Percentiles rank a stretch among this genome's conserved stretches.
These are phyloP conservation scores for Hypoxylon sp. DNA, from an alignment of 2,329 filamentous ascomycete species.

Conservation along the genomic window DNA sequence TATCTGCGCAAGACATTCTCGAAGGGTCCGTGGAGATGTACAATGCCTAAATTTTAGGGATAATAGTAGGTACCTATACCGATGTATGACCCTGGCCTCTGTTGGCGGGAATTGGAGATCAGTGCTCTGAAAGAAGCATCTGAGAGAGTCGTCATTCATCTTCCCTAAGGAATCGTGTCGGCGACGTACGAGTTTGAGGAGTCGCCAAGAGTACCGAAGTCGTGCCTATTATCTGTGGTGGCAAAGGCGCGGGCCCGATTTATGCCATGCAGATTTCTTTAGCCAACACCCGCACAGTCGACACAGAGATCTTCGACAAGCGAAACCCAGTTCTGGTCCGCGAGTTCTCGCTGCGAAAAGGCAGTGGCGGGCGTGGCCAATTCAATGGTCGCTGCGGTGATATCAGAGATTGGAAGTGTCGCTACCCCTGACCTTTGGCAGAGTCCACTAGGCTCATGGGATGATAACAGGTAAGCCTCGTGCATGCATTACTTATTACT, in stretches of 20 bases:
- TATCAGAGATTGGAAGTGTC: constrained; percentile 77
- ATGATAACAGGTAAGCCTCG: constrained; percentile 77
- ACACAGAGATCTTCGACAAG: constrained; percentile 77
- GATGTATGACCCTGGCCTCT: constrained; percentile 60
- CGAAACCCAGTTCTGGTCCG: constrained; percentile 76
- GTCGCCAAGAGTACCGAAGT: constrained; percentile 47
- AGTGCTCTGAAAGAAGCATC: constrained; percentile 55
- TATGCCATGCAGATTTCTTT: constrained; percentile 80
- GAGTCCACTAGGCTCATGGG: constrained; percentile 79
- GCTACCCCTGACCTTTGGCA: constrained; percentile 74
- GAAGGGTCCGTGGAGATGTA: constrained; percentile 35
- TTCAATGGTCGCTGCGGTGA: constrained; percentile 76
- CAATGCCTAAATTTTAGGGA: constrained; percentile 46
- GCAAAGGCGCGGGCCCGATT: constrained; percentile 72
- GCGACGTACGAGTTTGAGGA: constrained; percentile 54
- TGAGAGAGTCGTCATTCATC: constrained; percentile 58
- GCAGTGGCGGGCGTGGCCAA: constrained; percentile 69
- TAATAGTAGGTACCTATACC: constrained; percentile 54
- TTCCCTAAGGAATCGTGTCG: constrained; percentile 54
- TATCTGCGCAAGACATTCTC: constrained; percentile 31
- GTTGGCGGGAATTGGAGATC: constrained; percentile 53
- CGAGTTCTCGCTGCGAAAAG: constrained; percentile 70
- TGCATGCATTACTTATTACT: constrained; percentile 75
- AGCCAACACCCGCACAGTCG: constrained; percentile 81
- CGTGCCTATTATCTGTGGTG: too few species aligned